Percentiles rank a stretch among this genome's conserved stretches.
These are phyloP conservation scores for Centella asiatica DNA, from an alignment of 129 eudicot genomes.

Conservation along the genomic window DNA sequence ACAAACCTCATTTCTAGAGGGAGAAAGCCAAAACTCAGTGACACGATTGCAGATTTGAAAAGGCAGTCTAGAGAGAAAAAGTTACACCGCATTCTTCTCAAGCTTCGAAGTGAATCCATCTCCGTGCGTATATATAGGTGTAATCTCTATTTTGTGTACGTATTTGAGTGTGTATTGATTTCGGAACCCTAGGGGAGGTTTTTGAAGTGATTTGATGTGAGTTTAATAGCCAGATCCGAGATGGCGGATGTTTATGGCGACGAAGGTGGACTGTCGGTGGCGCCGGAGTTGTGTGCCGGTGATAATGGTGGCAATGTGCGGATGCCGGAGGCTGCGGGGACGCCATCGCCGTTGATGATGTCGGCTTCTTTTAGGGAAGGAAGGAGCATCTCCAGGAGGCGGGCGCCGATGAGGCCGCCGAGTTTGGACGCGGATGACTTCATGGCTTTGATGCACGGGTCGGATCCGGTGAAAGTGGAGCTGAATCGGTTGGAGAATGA, in stretches of 20 bases:
- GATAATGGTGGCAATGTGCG: slow-evolving; percentile 52
- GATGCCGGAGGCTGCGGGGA: slow-evolving; percentile 19
- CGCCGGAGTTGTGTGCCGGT: slow-evolving; percentile 29
- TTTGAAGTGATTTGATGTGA: slow-evolving; percentile 35
- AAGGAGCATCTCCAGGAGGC: slow-evolving; percentile 48
- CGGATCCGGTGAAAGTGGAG: slow-evolving; percentile 98
- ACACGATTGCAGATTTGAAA: slow-evolving; percentile 31
- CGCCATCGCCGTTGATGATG: slow-evolving; percentile 38
- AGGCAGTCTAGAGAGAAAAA: slow-evolving; percentile 18
- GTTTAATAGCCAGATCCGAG: slow-evolving; percentile 44
- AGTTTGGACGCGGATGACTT: slow-evolving; percentile 84
- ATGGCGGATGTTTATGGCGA: slow-evolving; percentile 63
- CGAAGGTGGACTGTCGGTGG: slow-evolving; percentile 27
- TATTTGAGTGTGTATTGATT: slow-evolving; percentile 7
- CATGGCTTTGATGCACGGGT: slow-evolving; percentile 73
- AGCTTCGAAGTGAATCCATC: slow-evolving; percentile 19
- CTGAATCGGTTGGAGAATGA: slow-evolving; percentile 94
- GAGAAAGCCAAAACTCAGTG: slow-evolving; percentile 28
- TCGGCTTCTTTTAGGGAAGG: slow-evolving; percentile 57
- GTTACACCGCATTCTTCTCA: background rate
- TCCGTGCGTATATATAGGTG: slow-evolving; percentile 4
- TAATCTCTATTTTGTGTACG: background rate
- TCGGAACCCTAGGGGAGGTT: slow-evolving; percentile 21
- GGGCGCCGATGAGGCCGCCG: slow-evolving; percentile 50
- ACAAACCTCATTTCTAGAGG: slow-evolving; percentile 21